Evolutionary conservation across 495 filamentous ascomycete genomes (phyloP).

Genomic region (Penicillium lividum): DNA sequence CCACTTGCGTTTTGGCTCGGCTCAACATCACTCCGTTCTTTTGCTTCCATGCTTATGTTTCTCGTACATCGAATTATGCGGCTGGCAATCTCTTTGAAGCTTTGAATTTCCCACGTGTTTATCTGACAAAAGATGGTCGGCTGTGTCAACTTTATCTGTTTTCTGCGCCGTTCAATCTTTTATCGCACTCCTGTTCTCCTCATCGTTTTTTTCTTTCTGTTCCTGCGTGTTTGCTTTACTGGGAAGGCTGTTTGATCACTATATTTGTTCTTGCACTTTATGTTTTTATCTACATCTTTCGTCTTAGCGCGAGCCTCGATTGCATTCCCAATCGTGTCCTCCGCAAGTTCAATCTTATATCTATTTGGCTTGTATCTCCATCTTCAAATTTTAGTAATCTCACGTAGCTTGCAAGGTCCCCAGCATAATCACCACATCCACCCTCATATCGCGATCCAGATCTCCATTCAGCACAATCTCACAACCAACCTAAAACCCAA

Average conservation of each 20-base stretch:
- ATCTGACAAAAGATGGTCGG: conserved; percentile 31
- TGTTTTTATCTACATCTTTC: not conserved
- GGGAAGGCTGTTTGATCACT: conserved; percentile 55
- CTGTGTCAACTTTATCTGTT: conserved; percentile 22
- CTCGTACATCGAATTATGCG: conserved; percentile 27
- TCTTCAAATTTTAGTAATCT: no score
- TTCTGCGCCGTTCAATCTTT: conserved; percentile 6
- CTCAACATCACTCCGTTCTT: conserved; percentile 4
- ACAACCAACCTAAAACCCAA: not conserved
- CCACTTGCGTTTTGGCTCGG: not conserved
- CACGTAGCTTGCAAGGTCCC: no score
- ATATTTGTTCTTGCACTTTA: conserved; percentile 15
- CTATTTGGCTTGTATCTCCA: no score
- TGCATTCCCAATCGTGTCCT: not conserved
- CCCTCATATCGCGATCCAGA: no score
- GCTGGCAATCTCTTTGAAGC: conserved; percentile 27
- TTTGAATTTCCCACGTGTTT: conserved; percentile 16
- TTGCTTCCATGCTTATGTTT: conserved; percentile 30
- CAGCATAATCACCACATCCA: no score
- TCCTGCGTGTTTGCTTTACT: conserved; percentile 20
- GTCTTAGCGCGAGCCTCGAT: conserved; percentile 3
- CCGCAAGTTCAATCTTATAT: not conserved
- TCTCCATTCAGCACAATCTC: no score
- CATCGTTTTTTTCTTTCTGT: conserved; percentile 16
- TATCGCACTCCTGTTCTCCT: conserved; percentile 10